phyloP scores from a whole-genome alignment of 1,284 basidiomycete genomes.

The Mycosarcoma mackinlayi region DNA sequence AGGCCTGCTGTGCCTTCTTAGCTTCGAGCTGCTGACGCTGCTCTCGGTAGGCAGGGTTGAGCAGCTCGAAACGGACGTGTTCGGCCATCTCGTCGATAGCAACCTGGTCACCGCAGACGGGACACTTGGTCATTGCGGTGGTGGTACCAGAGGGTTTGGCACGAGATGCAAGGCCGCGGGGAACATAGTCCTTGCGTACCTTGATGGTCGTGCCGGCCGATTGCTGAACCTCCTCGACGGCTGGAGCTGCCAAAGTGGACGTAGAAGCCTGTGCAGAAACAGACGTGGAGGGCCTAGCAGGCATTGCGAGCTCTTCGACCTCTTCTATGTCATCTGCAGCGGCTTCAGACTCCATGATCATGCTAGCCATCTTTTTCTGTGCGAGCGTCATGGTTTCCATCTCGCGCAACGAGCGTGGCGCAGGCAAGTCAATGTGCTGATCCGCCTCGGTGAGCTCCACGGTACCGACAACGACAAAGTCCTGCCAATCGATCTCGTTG shows the following conservation, averaged over 20 bases:
- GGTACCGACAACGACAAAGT: conserved; percentile 97
- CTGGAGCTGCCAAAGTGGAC: not conserved
- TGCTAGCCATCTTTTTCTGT: conserved; percentile 96
- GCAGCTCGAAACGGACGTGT: conserved; percentile 96
- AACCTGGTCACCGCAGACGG: conserved; percentile 92
- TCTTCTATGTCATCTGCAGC: conserved; percentile 77
- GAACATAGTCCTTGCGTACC: conserved; percentile 95
- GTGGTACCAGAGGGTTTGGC: conserved; percentile 23
- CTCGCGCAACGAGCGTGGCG: conserved; percentile 92
- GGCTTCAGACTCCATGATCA: conserved; percentile 89
- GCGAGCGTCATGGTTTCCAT: conserved; percentile 95
- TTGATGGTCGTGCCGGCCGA: conserved; percentile 43
- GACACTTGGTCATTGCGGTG: conserved; percentile 76
- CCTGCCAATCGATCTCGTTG: conserved; percentile 98
- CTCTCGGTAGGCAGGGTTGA: conserved; percentile 80
- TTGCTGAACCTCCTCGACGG: conserved; percentile 17
- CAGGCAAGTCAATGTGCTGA: conserved; percentile 82
- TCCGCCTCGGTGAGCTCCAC: conserved; percentile 97
- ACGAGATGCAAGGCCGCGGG: conserved; percentile 68
- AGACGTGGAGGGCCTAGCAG: conserved; percentile 14
- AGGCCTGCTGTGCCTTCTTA: conserved; percentile 62
- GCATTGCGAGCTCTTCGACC: conserved; percentile 71
- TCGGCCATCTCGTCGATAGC: conserved; percentile 94
- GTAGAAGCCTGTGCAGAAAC: conserved; percentile 6
- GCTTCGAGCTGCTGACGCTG: conserved; percentile 63